Evolutionary conservation across 2,329 filamentous ascomycete species (phyloP), one percentile per base, ranked within the genome.

Genomic region (Dactylellina drechsleri): DNA sequence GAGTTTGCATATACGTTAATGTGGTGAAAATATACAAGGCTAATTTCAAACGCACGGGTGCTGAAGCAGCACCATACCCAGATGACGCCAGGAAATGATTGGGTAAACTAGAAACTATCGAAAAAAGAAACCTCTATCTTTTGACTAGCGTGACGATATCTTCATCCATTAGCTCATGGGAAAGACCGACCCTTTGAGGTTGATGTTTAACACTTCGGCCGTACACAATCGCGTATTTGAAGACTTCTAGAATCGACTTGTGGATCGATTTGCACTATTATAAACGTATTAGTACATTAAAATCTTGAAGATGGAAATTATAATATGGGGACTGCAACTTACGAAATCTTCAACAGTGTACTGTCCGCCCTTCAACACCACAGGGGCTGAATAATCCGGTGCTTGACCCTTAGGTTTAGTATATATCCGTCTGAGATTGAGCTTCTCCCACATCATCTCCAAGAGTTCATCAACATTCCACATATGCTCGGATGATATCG

Each of bases 171-270:
- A 99, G 86, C 85, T 97, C 92, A 82, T 99, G 95, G 62, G 87
- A 85, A 78, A 99, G 86, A 58, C 95, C 95, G 77, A 98, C 95
- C 80, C 93, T 89, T 84, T 99, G 95, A 78, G 95, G 95, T 84
- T 98, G 95, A 84, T 99, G 95, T 86, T 98, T 98, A 79, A 98
- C 94, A 66, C 93, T 97, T 82, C 94, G 95, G 79, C 95, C 95
- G 83, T 98, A 99, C 49, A 99, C 95, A 81, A 99, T 90, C 65
- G 95, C 95, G 76, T 90, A 88, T 83, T 94, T 96, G 86, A 99
- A 99, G 79, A 97, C 90, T 79, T 99, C 95, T 67, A 95, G 87
- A 81, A 99, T 98, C 67, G 89, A 96, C 82, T 95, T 92, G 84
- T 99, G 95, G 82, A 99, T 99, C 78, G 92, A 88, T 84, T 97